Evolutionary conservation across 129 eudicot species (phyloP).

Genomic region (Escallonia herrerae): DNA sequence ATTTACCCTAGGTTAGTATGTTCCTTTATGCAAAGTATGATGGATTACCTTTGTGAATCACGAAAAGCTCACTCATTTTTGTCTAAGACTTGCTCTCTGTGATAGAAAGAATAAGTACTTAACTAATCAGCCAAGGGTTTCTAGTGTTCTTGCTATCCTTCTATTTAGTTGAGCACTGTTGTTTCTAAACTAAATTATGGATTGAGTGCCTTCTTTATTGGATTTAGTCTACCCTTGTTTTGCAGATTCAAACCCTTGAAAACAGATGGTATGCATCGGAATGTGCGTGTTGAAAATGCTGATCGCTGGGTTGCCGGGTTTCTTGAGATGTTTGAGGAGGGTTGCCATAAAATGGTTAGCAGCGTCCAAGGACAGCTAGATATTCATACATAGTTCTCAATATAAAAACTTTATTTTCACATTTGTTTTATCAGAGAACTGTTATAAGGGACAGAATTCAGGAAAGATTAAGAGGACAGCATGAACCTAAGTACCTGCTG

Average conservation of each 20-base stretch:
- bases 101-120: too few species aligned
- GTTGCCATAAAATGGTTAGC: slow-evolving; percentile 27
- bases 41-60: too few species aligned
- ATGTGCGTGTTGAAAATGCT: slow-evolving; percentile 33
- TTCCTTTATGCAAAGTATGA: too few species aligned
- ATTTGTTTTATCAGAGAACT: slow-evolving; percentile 9
- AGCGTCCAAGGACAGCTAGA: neutral
- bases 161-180: too few species aligned
- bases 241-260: slow-evolving; percentile 26
- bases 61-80: too few species aligned
- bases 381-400: neutral
- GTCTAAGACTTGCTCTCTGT: too few species aligned
- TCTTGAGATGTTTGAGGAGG: slow-evolving; percentile 36
- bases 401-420: neutral
- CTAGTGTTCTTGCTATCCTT: too few species aligned
- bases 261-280: slow-evolving; percentile 13
- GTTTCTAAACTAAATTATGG: too few species aligned
- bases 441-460: slow-evolving; percentile 26
- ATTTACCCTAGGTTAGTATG: too few species aligned
- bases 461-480: slow-evolving; percentile 21
- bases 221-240: neutral
- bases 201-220: too few species aligned
- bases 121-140: too few species aligned
- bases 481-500: slow-evolving; percentile 9
- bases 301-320: slow-evolving; percentile 41